Evolutionary conservation across 192 early-diverging fungal genomes (phyloP).

Genomic region (Rhizophagus sp.): DNA sequence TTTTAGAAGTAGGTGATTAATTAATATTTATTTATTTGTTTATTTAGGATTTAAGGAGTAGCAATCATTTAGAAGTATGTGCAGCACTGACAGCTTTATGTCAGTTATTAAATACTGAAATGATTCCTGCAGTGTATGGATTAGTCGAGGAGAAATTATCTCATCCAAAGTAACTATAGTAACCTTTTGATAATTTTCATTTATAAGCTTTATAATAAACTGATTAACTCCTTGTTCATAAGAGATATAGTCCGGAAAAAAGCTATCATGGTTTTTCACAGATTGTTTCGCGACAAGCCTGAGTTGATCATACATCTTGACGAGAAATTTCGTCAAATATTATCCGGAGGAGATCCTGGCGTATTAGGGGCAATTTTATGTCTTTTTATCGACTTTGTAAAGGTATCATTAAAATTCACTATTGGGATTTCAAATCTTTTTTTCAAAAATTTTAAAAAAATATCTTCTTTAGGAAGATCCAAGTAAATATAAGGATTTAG

Average conservation of each 20-base stretch:
- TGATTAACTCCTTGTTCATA: background rate
- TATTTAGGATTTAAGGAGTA: conserved; percentile 54
- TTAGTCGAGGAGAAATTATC: conserved; percentile 40
- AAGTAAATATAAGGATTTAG: conserved; percentile 35
- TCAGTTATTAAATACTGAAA: conserved; percentile 48
- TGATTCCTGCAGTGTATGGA: conserved; percentile 41
- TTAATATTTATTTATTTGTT: conserved; percentile 16
- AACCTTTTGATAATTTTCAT: background rate
- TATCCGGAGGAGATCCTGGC: conserved; percentile 48
- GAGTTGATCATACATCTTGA: conserved; percentile 40
- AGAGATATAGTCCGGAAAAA: conserved; percentile 56
- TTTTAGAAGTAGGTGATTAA: too few relatives aligned
- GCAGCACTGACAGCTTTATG: conserved; percentile 52
- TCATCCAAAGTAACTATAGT: conserved; percentile 45
- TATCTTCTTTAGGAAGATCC: conserved; percentile 34
- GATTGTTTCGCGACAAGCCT: conserved; percentile 40
- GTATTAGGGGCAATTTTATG: conserved; percentile 49
- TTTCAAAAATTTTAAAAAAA: background rate
- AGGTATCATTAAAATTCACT: conserved; percentile 30
- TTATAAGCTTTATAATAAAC: background rate
- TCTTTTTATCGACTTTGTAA: conserved; percentile 36
- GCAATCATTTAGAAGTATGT: conserved; percentile 47
- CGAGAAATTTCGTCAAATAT: conserved; percentile 38
- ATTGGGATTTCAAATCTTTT: too few relatives aligned
- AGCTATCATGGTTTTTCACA: conserved; percentile 45